Percentiles rank a stretch among this genome's conserved stretches.
phyloP scores from a whole-genome alignment of 2,329 filamentous ascomycete genomes.

The Periconia sp. region DNA sequence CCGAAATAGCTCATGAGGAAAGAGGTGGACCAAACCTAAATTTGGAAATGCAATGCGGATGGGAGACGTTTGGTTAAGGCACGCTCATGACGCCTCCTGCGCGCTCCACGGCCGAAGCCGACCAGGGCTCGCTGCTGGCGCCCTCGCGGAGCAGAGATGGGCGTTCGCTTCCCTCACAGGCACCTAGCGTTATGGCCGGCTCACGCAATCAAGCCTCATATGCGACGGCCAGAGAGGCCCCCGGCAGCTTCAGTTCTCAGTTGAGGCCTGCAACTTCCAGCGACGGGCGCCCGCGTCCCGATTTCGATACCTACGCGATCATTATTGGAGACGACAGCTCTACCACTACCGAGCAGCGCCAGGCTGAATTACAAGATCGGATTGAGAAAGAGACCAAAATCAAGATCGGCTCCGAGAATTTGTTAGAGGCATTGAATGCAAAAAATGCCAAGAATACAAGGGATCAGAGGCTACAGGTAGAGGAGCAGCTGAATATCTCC shows the following conservation, averaged over 20 bases:
- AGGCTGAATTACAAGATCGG: slow-evolving; percentile 75
- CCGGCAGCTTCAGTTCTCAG: slow-evolving; percentile 88
- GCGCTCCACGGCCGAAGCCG: slow-evolving; percentile 42
- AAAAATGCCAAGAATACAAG: slow-evolving; percentile 97
- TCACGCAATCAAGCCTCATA: slow-evolving; percentile 65
- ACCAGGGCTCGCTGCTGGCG: slow-evolving; percentile 46
- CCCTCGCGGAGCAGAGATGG: slow-evolving; percentile 54
- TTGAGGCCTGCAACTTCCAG: slow-evolving; percentile 72
- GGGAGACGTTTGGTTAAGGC: slow-evolving; percentile 40
- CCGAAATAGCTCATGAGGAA: slow-evolving; percentile 36
- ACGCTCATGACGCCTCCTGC: slow-evolving; percentile 47
- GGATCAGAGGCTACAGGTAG: slow-evolving; percentile 57
- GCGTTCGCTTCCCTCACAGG: slow-evolving; percentile 56
- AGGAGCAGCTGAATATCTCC: slow-evolving; percentile 87
- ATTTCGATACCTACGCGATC: slow-evolving; percentile 55
- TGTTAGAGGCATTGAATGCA: slow-evolving; percentile 88
- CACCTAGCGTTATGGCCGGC: slow-evolving; percentile 58
- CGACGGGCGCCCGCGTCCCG: slow-evolving; percentile 60
- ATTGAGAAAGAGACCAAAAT: slow-evolving; percentile 97
- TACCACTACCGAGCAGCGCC: slow-evolving; percentile 68
- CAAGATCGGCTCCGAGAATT: slow-evolving; percentile 95
- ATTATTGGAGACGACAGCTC: slow-evolving; percentile 63
- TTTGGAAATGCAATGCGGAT: slow-evolving; percentile 41
- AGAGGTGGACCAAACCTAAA: slow-evolving; percentile 30
- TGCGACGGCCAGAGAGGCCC: slow-evolving; percentile 64